Base-by-base conservation (phyloP, 768 basidiomycete genomes). In the Suillus subalutaceus region DNA sequence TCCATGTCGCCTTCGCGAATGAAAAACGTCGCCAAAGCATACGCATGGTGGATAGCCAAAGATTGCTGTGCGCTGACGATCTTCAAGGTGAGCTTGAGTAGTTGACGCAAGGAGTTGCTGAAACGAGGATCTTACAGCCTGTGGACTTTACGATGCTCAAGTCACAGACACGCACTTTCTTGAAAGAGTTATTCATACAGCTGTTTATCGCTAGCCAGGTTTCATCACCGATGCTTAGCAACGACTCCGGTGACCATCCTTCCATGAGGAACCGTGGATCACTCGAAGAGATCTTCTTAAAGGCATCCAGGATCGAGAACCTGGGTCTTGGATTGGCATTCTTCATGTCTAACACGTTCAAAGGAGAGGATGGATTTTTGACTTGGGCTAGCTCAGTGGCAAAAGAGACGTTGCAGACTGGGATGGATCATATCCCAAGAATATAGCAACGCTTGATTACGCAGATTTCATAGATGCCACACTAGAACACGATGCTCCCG, bases 1-100 rank as follows among this genome's bases (percentile, higher is more conserved):
- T 82, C 83, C 62, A 82, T 92, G 65, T 87, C 90, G 13, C 76
- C 81, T 6, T 81, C 85, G 23, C 85, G 90, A 63, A 74, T 88
- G 63, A 79, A 75, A 41, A 96, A 98, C 72, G 79, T 95, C 6
- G 96, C 96, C 15, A 88, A 85, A 70, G 91, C 91, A 7, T 94
- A 93, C 69, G 95, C 88, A 2, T 99, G 96, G 94, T 94, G 93
- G 88, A 86, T 97, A 50, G 92, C 94, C 6, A 94, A 94, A 75
- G 93, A 91, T 67, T 87, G 86, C 13, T 81, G 92, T 37, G 83
- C 88, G 30, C 79, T 99, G 56, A 82, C 86, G 1, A 85, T 97
- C 9, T 80, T 99, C 64, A 98, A 98, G 86, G 96, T 96, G 65
- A 65, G 76, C 30, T 46, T 37, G 6, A 26, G 43, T 20, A 30